phyloP scores from a whole-genome alignment of 805 yeast species.

The Kodamaea leandrae region DNA sequence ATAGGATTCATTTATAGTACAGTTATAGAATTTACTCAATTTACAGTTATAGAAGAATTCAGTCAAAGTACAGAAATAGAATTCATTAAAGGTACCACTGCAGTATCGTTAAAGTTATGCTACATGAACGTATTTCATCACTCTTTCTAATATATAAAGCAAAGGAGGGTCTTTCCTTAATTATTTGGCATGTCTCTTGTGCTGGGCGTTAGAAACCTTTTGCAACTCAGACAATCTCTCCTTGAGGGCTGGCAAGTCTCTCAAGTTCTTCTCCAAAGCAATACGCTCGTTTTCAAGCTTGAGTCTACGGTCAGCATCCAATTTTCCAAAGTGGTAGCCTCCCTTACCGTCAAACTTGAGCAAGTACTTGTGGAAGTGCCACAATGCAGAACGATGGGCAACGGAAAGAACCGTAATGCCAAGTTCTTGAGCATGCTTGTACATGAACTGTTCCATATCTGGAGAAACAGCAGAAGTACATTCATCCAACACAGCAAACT shows the following conservation, averaged over 20 bases:
- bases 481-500: slow-evolving; percentile 92
- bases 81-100: no score
- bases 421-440: slow-evolving; percentile 71
- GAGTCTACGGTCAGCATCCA: slow-evolving; percentile 73
- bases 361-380: slow-evolving; percentile 86
- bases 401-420: slow-evolving; percentile 85
- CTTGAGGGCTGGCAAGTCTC: slow-evolving; percentile 65
- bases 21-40: no score
- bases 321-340: slow-evolving; percentile 54
- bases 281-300: slow-evolving; percentile 76
- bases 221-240: slow-evolving; percentile 65
- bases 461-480: slow-evolving; percentile 94
- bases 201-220: slow-evolving; percentile 48
- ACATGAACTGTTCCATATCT: slow-evolving; percentile 87
- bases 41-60: no score
- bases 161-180: no score
- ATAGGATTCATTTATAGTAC: no score
- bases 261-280: slow-evolving; percentile 62
- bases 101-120: neutral
- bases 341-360: slow-evolving; percentile 87
- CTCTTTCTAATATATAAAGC: no score
- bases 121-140: no score
- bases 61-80: no score
- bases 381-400: slow-evolving; percentile 86
- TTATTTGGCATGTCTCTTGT: slow-evolving; percentile 14